Evolutionary conservation across 441 rosid genomes (phyloP).

Genomic region (Rhodomyrtus psidioides): DNA sequence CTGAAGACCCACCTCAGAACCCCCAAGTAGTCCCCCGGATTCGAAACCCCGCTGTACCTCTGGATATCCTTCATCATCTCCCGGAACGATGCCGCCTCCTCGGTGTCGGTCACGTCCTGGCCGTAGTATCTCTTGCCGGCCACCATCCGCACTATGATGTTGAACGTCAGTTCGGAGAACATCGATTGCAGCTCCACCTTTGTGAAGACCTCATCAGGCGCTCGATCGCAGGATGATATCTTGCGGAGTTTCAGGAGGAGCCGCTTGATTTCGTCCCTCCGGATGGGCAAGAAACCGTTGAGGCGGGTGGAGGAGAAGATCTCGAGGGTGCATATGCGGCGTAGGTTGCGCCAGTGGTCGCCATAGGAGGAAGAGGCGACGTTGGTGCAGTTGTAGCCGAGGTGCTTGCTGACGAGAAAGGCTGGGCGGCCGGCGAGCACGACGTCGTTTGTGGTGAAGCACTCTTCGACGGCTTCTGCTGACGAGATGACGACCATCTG

Average conservation of each 20-base stretch:
- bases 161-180: constrained; percentile 3
- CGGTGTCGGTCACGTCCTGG: background rate
- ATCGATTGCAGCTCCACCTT: background rate
- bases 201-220: background rate
- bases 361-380: background rate
- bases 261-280: background rate
- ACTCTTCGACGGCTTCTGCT: background rate
- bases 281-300: background rate
- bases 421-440: background rate
- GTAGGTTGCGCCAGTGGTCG: background rate
- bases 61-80: background rate
- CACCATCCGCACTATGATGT: constrained; percentile 9
- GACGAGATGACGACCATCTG: background rate
- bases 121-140: constrained; percentile 9
- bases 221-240: background rate
- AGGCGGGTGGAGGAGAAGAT: background rate
- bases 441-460: background rate
- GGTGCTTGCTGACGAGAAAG: background rate
- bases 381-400: background rate
- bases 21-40: background rate
- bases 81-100: background rate
- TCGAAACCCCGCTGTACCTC: background rate
- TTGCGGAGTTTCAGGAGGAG: background rate
- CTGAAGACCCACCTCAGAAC: constrained; percentile 2
- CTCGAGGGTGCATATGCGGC: background rate